These are phyloP conservation scores for Colletotrichum sp. DNA, from an alignment of 2,329 filamentous ascomycete species.

Conservation along the genomic window DNA sequence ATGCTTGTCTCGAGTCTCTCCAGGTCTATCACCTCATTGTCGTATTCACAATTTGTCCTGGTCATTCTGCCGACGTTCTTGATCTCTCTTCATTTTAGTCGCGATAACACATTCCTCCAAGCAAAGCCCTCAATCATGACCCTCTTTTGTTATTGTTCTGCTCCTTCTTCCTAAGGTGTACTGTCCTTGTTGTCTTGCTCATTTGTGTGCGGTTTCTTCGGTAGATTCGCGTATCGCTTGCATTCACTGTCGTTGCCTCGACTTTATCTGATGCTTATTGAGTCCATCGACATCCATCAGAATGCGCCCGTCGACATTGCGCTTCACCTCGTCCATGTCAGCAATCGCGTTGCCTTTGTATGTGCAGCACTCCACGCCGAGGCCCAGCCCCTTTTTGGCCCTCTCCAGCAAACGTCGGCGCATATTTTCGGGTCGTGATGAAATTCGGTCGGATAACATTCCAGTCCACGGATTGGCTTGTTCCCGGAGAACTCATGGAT, in stretches of 20 bases:
- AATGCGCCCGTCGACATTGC: constrained; percentile 45
- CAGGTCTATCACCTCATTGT: constrained; percentile 46
- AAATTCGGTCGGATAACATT: constrained; percentile 41
- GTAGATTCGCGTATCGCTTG: constrained; percentile 31
- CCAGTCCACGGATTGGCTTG: constrained; percentile 43
- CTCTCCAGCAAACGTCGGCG: constrained; percentile 33
- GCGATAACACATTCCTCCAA: constrained; percentile 51
- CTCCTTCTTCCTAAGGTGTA: constrained; percentile 35
- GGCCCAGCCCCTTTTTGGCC: constrained; percentile 44
- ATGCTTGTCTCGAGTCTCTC: constrained; percentile 49
- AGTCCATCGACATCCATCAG: constrained; percentile 47
- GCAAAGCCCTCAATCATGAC: constrained; percentile 49
- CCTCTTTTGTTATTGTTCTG: constrained; percentile 41
- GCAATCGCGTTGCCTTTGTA: constrained; percentile 46
- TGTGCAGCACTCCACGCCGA: constrained; percentile 43
- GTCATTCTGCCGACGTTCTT: constrained; percentile 54
- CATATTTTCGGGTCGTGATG: constrained; percentile 34
- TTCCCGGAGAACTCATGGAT: constrained; percentile 43
- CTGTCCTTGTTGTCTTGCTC: not conserved
- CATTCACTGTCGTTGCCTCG: constrained; percentile 36
- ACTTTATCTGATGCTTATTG: constrained; percentile 43
- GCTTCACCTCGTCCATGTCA: constrained; percentile 26
- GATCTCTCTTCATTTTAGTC: constrained; percentile 51
- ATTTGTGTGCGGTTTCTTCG: constrained; percentile 21
- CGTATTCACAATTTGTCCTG: constrained; percentile 49